Base-by-base conservation (phyloP, 1,139 yeast species). In the Protomyces pachydermus region DNA sequence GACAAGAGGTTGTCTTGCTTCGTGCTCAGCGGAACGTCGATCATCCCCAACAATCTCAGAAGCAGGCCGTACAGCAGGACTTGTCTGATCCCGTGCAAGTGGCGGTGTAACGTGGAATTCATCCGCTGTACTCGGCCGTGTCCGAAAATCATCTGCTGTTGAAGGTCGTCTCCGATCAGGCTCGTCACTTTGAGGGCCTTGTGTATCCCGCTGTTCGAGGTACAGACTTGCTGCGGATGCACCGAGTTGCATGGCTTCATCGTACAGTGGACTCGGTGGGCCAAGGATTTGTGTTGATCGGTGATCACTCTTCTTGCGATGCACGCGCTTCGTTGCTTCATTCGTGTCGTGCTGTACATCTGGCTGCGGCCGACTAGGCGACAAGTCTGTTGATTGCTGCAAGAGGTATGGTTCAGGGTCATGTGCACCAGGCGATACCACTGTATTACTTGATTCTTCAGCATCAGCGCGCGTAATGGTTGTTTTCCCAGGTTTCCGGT, bases 291-390 rank as follows among this genome's bases (percentile, higher is more conserved):
- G 62, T 14, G 37, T 37, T 18, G 48, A 14, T 20, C 62, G 54
- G 34, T 58, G 53, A 18, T 50, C 38, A 34, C 62, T 58, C 52
- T 58, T 58, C 35, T 58, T 38, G 14, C 62, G 62, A 20, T 25
- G 52, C 34, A 58, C 38, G 8, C 45, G 32, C 18, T 34, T 16
- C 18, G 51, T 55, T 14, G 8, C 20, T 5, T 12, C 32, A 20
- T 48, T 25, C 42, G 28, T 39, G 4, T 28, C 60, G 16, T 18
- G 46, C 0, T 20, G 32, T 3, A 53, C 35, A 5, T 18, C 8
- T 4, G 18, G 18, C 25, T 25, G 34, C 35, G 3, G 37, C n/a
- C 32, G n/a, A 8, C 18, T 8, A 8, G 16, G 32, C 10, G 50
- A 45, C 10, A 50, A 42, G n/a, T 57, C 55, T 3, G 54, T 16